phyloP scores from a whole-genome alignment of 73 alveolate species.

The Tetrahymena thermophila region DNA sequence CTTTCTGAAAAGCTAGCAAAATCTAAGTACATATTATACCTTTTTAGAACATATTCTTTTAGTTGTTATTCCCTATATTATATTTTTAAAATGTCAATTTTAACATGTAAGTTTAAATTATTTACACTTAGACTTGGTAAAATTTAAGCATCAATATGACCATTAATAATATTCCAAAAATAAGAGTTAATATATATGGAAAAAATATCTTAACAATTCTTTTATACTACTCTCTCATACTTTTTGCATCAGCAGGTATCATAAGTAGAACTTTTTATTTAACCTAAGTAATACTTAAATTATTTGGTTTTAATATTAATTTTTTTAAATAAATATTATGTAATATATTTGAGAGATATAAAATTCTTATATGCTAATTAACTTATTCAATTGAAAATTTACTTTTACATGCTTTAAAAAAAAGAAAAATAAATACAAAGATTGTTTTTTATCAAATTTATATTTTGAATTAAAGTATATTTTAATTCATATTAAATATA shows the following conservation, averaged over 20 bases:
- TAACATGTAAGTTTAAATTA: neutral
- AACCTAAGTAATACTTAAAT: too few relatives aligned
- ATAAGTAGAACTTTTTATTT: neutral
- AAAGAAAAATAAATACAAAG: too few relatives aligned
- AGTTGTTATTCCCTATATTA: neutral
- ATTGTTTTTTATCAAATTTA: too few relatives aligned
- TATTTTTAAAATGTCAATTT: neutral
- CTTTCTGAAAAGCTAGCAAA: neutral
- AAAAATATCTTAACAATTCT: neutral
- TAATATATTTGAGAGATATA: too few relatives aligned
- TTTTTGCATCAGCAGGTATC: neutral
- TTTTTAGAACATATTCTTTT: neutral
- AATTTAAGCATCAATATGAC: neutral
- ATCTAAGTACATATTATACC: neutral
- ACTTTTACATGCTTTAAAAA: too few relatives aligned
- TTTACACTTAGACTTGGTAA: neutral
- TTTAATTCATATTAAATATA: too few relatives aligned
- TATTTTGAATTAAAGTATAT: too few relatives aligned
- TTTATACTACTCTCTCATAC: neutral
- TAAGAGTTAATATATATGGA: neutral
- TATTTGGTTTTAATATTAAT: too few relatives aligned
- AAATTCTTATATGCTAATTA: too few relatives aligned
- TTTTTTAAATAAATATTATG: too few relatives aligned
- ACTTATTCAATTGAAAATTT: too few relatives aligned
- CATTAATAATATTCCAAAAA: neutral